Base-by-base conservation (phyloP, 495 filamentous ascomycete species). In the Hypoxylon lenormandii region DNA sequence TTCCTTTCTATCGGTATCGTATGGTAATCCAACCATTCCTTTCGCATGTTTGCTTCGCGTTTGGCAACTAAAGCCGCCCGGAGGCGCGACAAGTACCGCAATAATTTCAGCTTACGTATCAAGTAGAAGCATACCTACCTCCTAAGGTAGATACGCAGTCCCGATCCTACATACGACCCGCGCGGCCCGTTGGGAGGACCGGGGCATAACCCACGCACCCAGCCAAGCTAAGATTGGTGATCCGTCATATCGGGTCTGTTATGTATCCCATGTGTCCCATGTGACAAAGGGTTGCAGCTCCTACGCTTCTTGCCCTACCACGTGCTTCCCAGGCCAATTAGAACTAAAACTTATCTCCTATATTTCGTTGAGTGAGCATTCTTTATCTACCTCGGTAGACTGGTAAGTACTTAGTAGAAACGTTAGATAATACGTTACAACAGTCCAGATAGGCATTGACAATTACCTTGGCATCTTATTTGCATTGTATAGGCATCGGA, bases 251-350 rank as follows among this genome's bases (percentile, higher is more conserved):
- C 22, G 60, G 60, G 51, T 64, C 52, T 45, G 19, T 7, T 26
- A 11, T 33, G 7, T 5, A 5, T 4, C 37, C 13, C 19, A n/a
- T 37, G 10, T 33, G 40, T 36, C n/a, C 23, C 42, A 49, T 38
- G 48, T 62, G 48, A 46, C 45, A 26, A n/a, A 43, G 48, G 59
- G 18, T 30, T 15, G 5, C 37, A 15, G 0, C 22, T 40, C 12
- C 16, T 19, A 21, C 36, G 1, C 21, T 33, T 33, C 30, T 33
- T 11, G 30, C 30, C 10, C 30, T 60, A 26, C 57, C 57, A 60
- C 57, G 46, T 60, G 48, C 37, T 19, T 36, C 22, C 33, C 16
- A 15, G 23, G 26, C 59, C 59, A 62, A 62, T 53, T 18, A 45
- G 38, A 46, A 22, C 18, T 16, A 4, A 28, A 36, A 19, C 10